phyloP scores from a whole-genome alignment of 495 filamentous ascomycete species.

The Pseudoneurospora amorphoporcata region DNA sequence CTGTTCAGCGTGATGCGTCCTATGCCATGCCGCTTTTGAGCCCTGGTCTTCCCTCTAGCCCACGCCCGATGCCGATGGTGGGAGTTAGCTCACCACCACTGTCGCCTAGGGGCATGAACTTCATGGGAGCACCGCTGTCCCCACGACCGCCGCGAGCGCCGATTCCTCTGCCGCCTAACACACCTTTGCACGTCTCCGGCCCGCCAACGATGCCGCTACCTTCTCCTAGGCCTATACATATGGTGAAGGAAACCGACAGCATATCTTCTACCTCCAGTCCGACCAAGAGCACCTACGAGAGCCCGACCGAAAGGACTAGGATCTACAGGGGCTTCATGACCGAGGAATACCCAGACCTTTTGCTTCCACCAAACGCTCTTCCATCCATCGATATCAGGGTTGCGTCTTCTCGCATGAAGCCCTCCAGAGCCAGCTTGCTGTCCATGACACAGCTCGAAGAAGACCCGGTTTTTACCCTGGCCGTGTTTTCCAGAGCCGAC shows the following conservation, averaged over 20 bases:
- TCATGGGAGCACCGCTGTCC: conserved; percentile 55
- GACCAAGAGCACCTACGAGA: conserved; percentile 22
- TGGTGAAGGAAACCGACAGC: conserved; percentile 25
- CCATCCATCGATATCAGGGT: conserved; percentile 76
- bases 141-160: conserved; percentile 60
- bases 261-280: conserved; percentile 17
- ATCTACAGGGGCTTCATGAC: conserved; percentile 57
- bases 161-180: conserved; percentile 53
- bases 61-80: conserved; percentile 69
- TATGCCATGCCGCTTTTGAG: conserved; percentile 55
- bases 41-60: conserved; percentile 81
- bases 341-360: conserved; percentile 71
- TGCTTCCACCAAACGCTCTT: conserved; percentile 86
- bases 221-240: conserved; percentile 30
- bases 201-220: conserved; percentile 25
- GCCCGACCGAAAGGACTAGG: conserved; percentile 25
- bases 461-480: conserved; percentile 89
- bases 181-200: conserved; percentile 47
- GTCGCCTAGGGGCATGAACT: conserved; percentile 46
- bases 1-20: conserved; percentile 11
- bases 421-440: conserved; percentile 75
- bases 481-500: conserved; percentile 67
- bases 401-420: conserved; percentile 80
- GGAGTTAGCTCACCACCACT: conserved; percentile 61
- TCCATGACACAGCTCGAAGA: conserved; percentile 62